Base-by-base conservation (phyloP, 192 early-diverging fungal genomes). In the Backusella circina region DNA sequence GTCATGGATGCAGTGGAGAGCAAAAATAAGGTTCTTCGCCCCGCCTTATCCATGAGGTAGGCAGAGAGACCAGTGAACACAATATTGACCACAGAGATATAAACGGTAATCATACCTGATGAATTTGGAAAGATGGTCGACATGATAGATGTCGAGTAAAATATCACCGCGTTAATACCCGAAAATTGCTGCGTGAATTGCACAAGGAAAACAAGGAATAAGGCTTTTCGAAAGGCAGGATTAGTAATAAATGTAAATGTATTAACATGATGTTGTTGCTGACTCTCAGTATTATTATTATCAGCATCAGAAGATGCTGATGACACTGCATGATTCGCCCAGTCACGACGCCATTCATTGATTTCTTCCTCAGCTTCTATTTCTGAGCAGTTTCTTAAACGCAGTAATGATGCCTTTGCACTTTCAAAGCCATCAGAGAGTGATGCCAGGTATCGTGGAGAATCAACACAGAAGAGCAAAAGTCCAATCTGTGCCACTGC, bases 151-250 rank as follows among this genome's bases (percentile, higher is more conserved):
- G 91, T 92, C 0, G 93, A 94, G 75, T 95, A 97, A 79, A 90
- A 95, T 70, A 95, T 92, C 10, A 95, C 94, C 10, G 92, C 93
- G 79, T 96, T 97, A 79, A 95, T 95, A 28, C 96, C 96, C 39
- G 91, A 93, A 75, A 95, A 91, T 81, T 97, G 96, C 80, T 97
- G 96, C 0, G 90, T 80, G 4, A 94, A 65, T 79, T 95, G 94
- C 6, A 96, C 67, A 18, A 93, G 84, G 2, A 95, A 50, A 4
- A 89, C 87, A 57, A 91, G 81, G 32, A 88, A 77, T 6, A 94
- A 85, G 0, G 93, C 89, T 18, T 86, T 86, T 30, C 90, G 87
- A 67, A 91, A 93, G 5, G 87, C 80, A 1, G 80, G 64, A 15
- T 75, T 78, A 3, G 73, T 76, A 18, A 90, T 37, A 71, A 90